phyloP scores from a whole-genome alignment of 2,329 filamentous ascomycete genomes.

The Scedosporium minutisporum region DNA sequence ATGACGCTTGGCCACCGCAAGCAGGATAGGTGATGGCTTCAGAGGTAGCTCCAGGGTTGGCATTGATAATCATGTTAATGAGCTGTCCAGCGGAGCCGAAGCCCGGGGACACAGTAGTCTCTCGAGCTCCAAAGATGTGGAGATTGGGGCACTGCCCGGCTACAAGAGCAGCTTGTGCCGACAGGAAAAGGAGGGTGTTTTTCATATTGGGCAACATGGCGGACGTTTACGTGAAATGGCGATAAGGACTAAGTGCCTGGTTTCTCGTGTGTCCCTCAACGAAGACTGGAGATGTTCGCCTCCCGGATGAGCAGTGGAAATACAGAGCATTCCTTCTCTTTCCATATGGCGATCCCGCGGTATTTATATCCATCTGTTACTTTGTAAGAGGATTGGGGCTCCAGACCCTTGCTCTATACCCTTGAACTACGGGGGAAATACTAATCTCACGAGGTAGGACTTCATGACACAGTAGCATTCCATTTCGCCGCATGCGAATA shows the following conservation, averaged over 20 bases:
- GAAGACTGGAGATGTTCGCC: background rate
- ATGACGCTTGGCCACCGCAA: slow-evolving; percentile 44
- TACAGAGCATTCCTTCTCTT: background rate
- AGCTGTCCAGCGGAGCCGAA: slow-evolving; percentile 41
- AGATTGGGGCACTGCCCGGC: slow-evolving; percentile 24
- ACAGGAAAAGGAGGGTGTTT: background rate
- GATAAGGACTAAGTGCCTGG: background rate
- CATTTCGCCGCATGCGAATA: background rate
- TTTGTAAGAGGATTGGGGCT: background rate
- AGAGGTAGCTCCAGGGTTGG: slow-evolving; percentile 40
- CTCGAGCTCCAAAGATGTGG: slow-evolving; percentile 36
- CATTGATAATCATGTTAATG: slow-evolving; percentile 37
- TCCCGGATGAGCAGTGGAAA: background rate
- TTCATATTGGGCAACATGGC: background rate
- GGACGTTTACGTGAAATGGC: background rate
- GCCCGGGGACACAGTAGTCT: slow-evolving; percentile 39
- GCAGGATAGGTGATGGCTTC: slow-evolving; percentile 52
- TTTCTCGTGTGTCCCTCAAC: background rate
- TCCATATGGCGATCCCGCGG: too few relatives aligned
- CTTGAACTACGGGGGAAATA: background rate
- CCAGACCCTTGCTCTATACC: too few relatives aligned
- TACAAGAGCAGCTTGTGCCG: background rate
- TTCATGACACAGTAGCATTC: background rate
- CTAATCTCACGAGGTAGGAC: too few relatives aligned
- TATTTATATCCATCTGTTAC: too few relatives aligned